Base-by-base conservation (phyloP, 495 filamentous ascomycete species). In the Clavariopsis aquatica region DNA sequence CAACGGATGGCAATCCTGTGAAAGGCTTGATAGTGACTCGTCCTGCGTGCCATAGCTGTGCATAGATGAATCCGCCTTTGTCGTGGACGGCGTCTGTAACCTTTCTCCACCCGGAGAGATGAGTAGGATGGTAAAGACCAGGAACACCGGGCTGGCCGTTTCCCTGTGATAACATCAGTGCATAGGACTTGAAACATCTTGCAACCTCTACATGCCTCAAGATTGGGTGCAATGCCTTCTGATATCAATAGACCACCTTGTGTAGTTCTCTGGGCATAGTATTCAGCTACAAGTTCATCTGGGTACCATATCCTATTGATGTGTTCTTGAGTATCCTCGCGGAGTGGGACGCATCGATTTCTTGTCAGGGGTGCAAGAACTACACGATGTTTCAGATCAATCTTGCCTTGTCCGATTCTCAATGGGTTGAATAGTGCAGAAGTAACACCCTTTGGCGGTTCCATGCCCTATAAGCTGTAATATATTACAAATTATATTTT, bases 211-310 rank as follows among this genome's bases (percentile, higher is more conserved):
- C 49, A 54, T 74, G 78, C 75, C 72, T 80, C 78, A 0, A 78
- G 66, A n/a, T 76, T 81, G 28, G 81, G 78, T n/a, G 79, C 75
- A n/a, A 80, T 78, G 0, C 79, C 84, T 69, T 85, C 82, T 5
- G 78, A 77, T 38, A 86, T 82, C 36, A 85, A 73, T n/a, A 86
- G 65, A 1, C 81, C 80, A 13, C 84, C 84, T 15, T 77, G 64
- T 8, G 80, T 79, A 1, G 83, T 74, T 9, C 83, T 77, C 60
- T 87, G 83, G 1, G 69, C 55, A 71, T 86, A 85, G 72, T 86
- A 84, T 27, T 83, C 79, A 60, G 73, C 73, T n/a, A 82, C 67
- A 24, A 81, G 69, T 49, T 80, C 74, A 13, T 78, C 78, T 20
- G 80, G 78, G 36, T 76, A 71, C 76, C 78, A 80, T 57, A 78